These are phyloP conservation scores for Boletus rubropictus DNA, from an alignment of 768 basidiomycete species.

Conservation along the genomic window DNA sequence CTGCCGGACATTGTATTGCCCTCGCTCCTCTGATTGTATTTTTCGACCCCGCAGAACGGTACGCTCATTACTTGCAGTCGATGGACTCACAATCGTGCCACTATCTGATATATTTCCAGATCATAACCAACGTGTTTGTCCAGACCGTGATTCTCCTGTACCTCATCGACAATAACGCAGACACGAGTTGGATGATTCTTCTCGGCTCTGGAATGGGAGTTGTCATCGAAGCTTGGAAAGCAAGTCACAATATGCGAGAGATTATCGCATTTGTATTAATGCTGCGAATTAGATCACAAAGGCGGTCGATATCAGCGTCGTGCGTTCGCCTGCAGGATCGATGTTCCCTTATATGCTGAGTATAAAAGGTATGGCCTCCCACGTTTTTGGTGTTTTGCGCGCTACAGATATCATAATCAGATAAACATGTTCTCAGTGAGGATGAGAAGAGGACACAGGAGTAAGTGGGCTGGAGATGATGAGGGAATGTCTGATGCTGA, in stretches of 20 bases:
- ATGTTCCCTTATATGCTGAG: constrained; percentile 72
- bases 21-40: constrained; percentile 15
- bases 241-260: constrained; percentile 25
- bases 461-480: constrained; percentile 39
- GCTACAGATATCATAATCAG: constrained; percentile 31
- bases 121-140: constrained; percentile 93
- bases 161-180: constrained; percentile 90
- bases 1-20: constrained; percentile 6
- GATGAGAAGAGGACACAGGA: constrained; percentile 98
- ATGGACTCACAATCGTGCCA: constrained; percentile 11
- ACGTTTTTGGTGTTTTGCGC: constrained; percentile 10
- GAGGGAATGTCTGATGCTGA: constrained; percentile 22
- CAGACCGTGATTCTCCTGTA: constrained; percentile 86
- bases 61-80: constrained; percentile 22
- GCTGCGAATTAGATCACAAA: constrained; percentile 59
- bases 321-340: constrained; percentile 56
- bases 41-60: constrained; percentile 46
- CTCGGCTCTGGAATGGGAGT: constrained; percentile 80
- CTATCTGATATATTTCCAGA: constrained; percentile 33
- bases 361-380: constrained; percentile 60
- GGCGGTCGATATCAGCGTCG: constrained; percentile 80
- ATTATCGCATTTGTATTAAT: constrained; percentile 13
- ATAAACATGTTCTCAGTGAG: constrained; percentile 94
- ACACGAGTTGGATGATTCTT: constrained; percentile 98
- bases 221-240: constrained; percentile 93